Evolutionary conservation across 2,329 filamentous ascomycete species (phyloP).

Genomic region (Pseudocercospora eumusae): DNA sequence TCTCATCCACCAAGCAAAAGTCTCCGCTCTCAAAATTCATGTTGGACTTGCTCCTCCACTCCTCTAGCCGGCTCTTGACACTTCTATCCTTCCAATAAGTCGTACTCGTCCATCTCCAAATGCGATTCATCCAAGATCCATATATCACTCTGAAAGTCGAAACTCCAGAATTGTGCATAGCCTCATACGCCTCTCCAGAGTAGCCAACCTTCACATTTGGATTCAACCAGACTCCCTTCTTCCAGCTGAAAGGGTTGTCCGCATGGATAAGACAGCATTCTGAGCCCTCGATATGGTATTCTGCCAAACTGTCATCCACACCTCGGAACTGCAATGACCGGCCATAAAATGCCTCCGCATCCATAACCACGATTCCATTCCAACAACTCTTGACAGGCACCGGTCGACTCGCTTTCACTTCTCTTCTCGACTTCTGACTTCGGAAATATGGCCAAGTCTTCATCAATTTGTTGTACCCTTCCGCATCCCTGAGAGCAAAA

Average conservation of each 20-base stretch:
- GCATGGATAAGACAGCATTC: conserved; percentile 78
- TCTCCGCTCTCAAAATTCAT: conserved; percentile 39
- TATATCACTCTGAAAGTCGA: conserved; percentile 49
- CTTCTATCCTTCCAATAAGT: conserved; percentile 35
- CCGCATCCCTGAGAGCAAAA: conserved; percentile 60
- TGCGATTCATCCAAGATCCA: conserved; percentile 62
- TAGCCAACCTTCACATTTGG: conserved; percentile 70
- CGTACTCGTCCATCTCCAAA: conserved; percentile 50
- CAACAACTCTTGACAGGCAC: conserved; percentile 66
- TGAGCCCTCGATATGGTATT: conserved; percentile 68
- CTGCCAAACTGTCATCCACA: conserved; percentile 61
- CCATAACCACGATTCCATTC: conserved; percentile 58
- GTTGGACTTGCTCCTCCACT: conserved; percentile 23
- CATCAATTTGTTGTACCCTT: conserved; percentile 55
- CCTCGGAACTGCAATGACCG: conserved; percentile 62
- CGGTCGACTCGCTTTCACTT: conserved; percentile 55
- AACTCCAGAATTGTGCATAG: conserved; percentile 42
- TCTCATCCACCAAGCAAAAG: conserved; percentile 36
- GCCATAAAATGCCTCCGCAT: conserved; percentile 58
- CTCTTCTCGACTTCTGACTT: conserved; percentile 53
- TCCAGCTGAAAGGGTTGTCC: conserved; percentile 62
- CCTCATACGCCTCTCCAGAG: conserved; percentile 55
- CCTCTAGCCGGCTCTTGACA: conserved; percentile 28
- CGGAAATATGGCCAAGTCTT: conserved; percentile 63
- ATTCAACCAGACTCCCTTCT: conserved; percentile 66